These are phyloP conservation scores for Obba rivulosa DNA, from an alignment of 768 basidiomycete genomes.

Conservation along the genomic window DNA sequence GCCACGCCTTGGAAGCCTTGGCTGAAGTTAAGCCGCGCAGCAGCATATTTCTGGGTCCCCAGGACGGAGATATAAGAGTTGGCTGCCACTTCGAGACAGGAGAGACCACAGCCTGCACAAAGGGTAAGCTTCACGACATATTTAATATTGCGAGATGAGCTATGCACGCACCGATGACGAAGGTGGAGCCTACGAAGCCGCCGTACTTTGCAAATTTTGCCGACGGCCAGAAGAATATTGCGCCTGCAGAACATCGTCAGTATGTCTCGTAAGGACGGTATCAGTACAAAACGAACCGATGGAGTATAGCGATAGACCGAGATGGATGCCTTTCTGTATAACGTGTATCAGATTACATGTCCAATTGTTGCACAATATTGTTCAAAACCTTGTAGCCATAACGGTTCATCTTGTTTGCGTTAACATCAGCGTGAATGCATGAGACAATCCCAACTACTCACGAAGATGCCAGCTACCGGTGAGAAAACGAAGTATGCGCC, in stretches of 20 bases:
- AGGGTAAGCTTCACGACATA: background rate
- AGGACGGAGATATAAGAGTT: constrained; percentile 77
- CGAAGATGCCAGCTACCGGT: constrained; percentile 52
- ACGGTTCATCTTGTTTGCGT: constrained; percentile 43
- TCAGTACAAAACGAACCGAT: constrained; percentile 31
- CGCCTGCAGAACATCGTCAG: constrained; percentile 35
- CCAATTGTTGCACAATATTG: background rate
- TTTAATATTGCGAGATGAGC: background rate
- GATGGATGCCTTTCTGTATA: constrained; percentile 51
- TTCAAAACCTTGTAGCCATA: constrained; percentile 56
- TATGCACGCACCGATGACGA: constrained; percentile 49
- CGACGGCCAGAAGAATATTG: constrained; percentile 77
- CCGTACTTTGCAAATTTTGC: constrained; percentile 63
- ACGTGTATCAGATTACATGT: constrained; percentile 1
- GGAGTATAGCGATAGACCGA: constrained; percentile 55
- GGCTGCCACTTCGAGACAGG: constrained; percentile 65
- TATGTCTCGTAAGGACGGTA: constrained; percentile 1
- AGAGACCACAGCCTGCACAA: constrained; percentile 53
- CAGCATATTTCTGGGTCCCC: constrained; percentile 63
- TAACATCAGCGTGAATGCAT: background rate
- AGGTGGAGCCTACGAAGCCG: constrained; percentile 72
- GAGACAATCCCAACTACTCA: constrained; percentile 27
- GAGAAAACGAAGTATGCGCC: constrained; percentile 61
- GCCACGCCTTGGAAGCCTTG: constrained; percentile 79
- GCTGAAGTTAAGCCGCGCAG: constrained; percentile 72